Evolutionary conservation across 352 stramenopile species (phyloP).

Genomic region (Phytophthora pluvialis): DNA sequence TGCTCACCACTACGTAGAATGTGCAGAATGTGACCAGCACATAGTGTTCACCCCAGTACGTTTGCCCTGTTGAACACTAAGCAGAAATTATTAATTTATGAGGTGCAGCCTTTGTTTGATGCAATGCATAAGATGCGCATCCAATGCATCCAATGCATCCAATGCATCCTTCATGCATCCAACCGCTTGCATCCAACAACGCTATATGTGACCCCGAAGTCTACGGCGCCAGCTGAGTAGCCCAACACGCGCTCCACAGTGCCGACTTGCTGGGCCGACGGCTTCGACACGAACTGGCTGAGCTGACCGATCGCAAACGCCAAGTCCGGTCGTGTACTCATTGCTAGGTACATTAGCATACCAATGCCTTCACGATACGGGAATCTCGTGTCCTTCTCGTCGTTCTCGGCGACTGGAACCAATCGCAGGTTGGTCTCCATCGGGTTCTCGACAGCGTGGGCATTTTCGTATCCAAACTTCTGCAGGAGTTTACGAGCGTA

Average conservation of each 20-base stretch:
- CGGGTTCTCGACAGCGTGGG: constrained; percentile 2
- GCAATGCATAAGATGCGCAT: too few relatives aligned
- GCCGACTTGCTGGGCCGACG: constrained; percentile 1
- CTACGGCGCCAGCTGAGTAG: background rate
- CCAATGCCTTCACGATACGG: background rate
- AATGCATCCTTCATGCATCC: too few relatives aligned
- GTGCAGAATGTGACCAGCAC: too few relatives aligned
- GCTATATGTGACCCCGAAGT: background rate
- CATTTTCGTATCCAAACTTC: constrained; percentile 13
- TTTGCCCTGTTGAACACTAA: too few relatives aligned
- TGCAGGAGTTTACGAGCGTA: constrained; percentile 1
- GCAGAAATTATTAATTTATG: too few relatives aligned
- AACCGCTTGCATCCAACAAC: too few relatives aligned
- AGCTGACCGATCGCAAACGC: constrained; percentile 22
- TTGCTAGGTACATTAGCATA: background rate
- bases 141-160: too few relatives aligned
- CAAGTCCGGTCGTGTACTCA: constrained; percentile 16
- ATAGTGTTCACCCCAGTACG: too few relatives aligned
- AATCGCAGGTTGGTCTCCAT: constrained; percentile 1
- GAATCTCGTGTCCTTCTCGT: background rate
- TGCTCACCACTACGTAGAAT: too few relatives aligned
- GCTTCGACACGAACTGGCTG: constrained; percentile 11
- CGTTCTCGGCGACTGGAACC: background rate
- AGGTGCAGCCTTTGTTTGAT: too few relatives aligned
- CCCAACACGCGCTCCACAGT: background rate